Conservation (phyloP, 345 rosid genomes). For the Brassica juncea region DNA sequence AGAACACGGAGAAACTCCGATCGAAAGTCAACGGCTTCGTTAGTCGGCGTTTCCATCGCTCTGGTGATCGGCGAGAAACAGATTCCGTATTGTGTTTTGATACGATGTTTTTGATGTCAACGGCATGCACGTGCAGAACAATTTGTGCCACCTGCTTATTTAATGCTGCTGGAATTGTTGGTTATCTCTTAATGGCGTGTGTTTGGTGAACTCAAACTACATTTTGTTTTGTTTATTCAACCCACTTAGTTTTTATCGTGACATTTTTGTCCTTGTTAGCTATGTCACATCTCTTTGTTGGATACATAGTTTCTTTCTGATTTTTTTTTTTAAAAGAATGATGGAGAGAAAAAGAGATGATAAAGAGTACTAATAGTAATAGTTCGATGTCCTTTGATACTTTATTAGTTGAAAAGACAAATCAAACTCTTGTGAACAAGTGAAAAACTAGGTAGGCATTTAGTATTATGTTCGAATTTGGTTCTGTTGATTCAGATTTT, state of each 20-base stretch:
- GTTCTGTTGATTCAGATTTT: no score
- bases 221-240: neutral
- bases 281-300: neutral
- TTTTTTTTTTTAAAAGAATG: neutral
- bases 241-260: neutral
- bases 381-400: no score
- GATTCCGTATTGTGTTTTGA: slow-evolving; percentile 6
- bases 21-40: slow-evolving; percentile 46
- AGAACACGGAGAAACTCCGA: slow-evolving; percentile 57
- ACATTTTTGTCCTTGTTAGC: neutral
- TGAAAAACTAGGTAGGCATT: no score
- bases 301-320: neutral
- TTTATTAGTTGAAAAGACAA: no score
- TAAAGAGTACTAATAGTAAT: no score
- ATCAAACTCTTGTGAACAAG: no score
- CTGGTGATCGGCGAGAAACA: slow-evolving; percentile 14
- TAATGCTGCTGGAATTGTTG: neutral
- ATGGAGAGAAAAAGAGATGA: no score
- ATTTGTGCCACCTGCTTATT: neutral
- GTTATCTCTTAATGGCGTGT: neutral
- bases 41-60: slow-evolving; percentile 26
- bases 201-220: neutral
- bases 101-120: neutral
- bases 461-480: no score
- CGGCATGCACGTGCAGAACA: slow-evolving; percentile 10